Conservation (phyloP, 345 rosid species). For the Moricandia moricandioides region DNA sequence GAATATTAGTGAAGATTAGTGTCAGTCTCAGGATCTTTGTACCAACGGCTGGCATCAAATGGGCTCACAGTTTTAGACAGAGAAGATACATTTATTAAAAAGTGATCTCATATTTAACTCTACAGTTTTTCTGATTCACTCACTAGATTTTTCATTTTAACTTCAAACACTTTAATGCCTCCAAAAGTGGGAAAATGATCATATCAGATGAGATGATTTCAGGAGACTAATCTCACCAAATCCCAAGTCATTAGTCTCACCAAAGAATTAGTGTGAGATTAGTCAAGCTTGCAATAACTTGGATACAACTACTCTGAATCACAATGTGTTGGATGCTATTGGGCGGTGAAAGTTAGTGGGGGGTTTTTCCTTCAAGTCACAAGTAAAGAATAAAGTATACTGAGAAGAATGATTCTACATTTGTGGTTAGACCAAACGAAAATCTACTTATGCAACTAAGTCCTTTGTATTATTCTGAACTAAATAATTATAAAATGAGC, state of each 20-base stretch:
- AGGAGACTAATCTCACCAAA: conserved; percentile 26
- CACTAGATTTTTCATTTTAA: conserved; percentile 8
- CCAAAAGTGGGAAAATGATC: conserved; percentile 8
- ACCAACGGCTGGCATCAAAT: conserved; percentile 35
- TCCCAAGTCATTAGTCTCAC: conserved; percentile 30
- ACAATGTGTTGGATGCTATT: conserved; percentile 30
- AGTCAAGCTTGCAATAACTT: conserved; percentile 35
- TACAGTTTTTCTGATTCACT: neutral
- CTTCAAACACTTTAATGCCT: conserved; percentile 17
- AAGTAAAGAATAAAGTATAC: conserved; percentile 38
- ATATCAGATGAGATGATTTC: neutral
- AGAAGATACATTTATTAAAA: conserved; percentile 20
- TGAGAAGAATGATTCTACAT: conserved; percentile 31
- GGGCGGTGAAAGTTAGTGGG: conserved; percentile 41
- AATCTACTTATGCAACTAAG: conserved; percentile 25
- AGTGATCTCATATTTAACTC: conserved; percentile 4
- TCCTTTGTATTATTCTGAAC: neutral
- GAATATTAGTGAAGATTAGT: conserved; percentile 27
- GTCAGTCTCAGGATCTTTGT: conserved; percentile 32
- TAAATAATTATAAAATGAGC: neutral
- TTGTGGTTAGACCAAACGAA: conserved; percentile 32
- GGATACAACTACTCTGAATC: conserved; percentile 26
- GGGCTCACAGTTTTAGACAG: conserved; percentile 29
- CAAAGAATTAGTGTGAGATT: conserved; percentile 16
- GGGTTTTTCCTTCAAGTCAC: conserved; percentile 27